A percentile compares a stretch with the other conserved stretches of the same genome.
These are phyloP conservation scores for Lenzites betulinus DNA, from an alignment of 768 basidiomycete species.

Conservation along the genomic window DNA sequence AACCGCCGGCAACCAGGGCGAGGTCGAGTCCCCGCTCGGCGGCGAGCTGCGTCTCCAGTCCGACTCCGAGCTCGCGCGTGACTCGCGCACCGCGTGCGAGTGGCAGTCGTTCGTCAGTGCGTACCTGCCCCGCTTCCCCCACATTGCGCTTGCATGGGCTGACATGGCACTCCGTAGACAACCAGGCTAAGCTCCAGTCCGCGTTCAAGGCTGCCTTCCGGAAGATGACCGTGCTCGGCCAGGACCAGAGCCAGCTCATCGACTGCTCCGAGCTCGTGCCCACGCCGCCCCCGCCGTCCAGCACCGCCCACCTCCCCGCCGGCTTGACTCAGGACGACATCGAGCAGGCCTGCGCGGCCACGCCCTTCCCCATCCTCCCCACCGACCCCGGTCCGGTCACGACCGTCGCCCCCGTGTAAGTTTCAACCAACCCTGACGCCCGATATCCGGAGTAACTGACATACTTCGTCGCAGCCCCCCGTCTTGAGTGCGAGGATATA, in stretches of 20 bases:
- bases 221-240: slow-evolving; percentile 35
- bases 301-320: slow-evolving; percentile 27
- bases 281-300: slow-evolving; percentile 13
- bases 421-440: background rate
- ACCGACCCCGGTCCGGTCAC: slow-evolving; percentile 36
- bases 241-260: slow-evolving; percentile 18
- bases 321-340: slow-evolving; percentile 27
- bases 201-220: slow-evolving; percentile 33
- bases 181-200: slow-evolving; percentile 30
- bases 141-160: background rate
- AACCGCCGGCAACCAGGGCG: slow-evolving; percentile 32
- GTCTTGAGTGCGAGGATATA: slow-evolving; percentile 3
- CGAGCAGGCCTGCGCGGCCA: slow-evolving; percentile 27
- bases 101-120: slow-evolving; percentile 37
- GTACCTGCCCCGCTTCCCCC: background rate
- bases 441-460: background rate
- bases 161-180: slow-evolving; percentile 1
- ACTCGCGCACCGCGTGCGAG: slow-evolving; percentile 36
- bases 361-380: slow-evolving; percentile 26
- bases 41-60: slow-evolving; percentile 40
- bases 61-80: slow-evolving; percentile 35
- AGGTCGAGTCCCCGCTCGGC: slow-evolving; percentile 32
- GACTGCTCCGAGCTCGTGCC: slow-evolving; percentile 26
- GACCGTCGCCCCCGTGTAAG: slow-evolving; percentile 37
- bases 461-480: background rate